Percentiles rank a stretch among this genome's conserved stretches.
These are phyloP conservation scores for Rhodotorula glutinis DNA, from an alignment of 1,284 basidiomycete genomes.

Conservation along the genomic window DNA sequence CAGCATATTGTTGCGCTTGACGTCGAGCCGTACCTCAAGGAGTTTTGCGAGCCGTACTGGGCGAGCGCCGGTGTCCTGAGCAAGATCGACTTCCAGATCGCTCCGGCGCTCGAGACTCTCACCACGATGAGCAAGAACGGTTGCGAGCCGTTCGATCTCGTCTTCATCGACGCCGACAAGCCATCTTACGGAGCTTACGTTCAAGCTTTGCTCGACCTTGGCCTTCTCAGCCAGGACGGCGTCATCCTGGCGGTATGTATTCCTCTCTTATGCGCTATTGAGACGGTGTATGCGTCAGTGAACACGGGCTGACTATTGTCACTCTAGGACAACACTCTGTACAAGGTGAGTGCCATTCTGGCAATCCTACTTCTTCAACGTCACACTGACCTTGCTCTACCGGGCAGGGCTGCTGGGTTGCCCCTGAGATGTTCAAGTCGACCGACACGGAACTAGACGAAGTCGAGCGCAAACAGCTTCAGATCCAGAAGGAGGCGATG, in stretches of 20 bases:
- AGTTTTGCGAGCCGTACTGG: conserved; percentile 44
- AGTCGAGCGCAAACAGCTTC: conserved; percentile 2
- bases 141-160: conserved; percentile 45
- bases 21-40: conserved; percentile 45
- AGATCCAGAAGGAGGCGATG: not conserved
- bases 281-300: too few species aligned
- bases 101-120: conserved; percentile 44
- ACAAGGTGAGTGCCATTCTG: conserved; percentile 43
- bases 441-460: not conserved
- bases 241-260: conserved; percentile 42
- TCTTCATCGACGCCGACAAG: conserved; percentile 50
- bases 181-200: conserved; percentile 45
- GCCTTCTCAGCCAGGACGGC: conserved; percentile 41
- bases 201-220: conserved; percentile 41
- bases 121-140: conserved; percentile 33
- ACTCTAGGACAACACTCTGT: conserved; percentile 46
- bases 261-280: too few species aligned
- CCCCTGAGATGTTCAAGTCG: too few species aligned
- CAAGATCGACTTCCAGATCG: conserved; percentile 44
- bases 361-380: too few species aligned
- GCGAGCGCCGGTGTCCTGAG: conserved; percentile 42
- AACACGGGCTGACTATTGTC: too few species aligned
- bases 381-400: too few species aligned
- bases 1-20: conserved; percentile 45
- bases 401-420: not conserved